A percentile compares a stretch with the other conserved stretches of the same genome.
Conservation (phyloP, 2,329 filamentous ascomycete genomes). For the Trichophyton equinum region DNA sequence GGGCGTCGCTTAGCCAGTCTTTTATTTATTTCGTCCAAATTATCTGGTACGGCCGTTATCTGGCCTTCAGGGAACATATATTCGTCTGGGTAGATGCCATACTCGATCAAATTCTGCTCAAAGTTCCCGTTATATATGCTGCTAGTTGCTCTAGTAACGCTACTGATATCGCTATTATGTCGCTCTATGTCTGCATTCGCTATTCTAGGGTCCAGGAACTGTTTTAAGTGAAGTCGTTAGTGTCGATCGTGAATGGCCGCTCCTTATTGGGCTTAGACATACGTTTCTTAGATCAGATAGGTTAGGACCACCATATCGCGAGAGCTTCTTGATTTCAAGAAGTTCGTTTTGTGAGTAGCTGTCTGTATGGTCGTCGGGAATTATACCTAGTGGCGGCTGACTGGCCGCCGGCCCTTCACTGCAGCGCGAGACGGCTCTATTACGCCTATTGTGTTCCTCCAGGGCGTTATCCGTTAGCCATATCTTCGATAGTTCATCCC, state of each 20-base stretch:
- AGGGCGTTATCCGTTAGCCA: no score
- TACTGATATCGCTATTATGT: background rate
- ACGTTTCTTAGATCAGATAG: slow-evolving; percentile 12
- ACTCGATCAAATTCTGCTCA: slow-evolving; percentile 27
- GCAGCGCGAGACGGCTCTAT: slow-evolving; percentile 7
- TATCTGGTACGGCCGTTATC: slow-evolving; percentile 20
- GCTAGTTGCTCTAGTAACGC: slow-evolving; percentile 6
- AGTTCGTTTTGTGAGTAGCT: background rate
- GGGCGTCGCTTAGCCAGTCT: slow-evolving; percentile 19
- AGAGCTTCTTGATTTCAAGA: slow-evolving; percentile 6
- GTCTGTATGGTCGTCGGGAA: background rate
- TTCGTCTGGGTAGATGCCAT: slow-evolving; percentile 20
- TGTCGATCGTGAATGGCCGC: background rate
- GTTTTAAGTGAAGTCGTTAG: background rate
- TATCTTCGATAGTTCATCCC: no score
- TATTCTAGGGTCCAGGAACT: background rate
- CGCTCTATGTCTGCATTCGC: background rate
- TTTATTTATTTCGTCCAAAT: slow-evolving; percentile 21
- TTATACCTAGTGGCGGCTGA: background rate
- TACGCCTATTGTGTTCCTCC: no score
- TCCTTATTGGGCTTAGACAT: background rate
- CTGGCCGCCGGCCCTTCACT: slow-evolving; percentile 4
- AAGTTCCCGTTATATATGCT: slow-evolving; percentile 25
- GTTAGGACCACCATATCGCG: slow-evolving; percentile 9
- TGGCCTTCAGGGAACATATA: slow-evolving; percentile 18